A percentile compares a stretch with the other conserved stretches of the same genome.
phyloP scores from a whole-genome alignment of 306 rosid species.

The Coriaria nepalensis region DNA sequence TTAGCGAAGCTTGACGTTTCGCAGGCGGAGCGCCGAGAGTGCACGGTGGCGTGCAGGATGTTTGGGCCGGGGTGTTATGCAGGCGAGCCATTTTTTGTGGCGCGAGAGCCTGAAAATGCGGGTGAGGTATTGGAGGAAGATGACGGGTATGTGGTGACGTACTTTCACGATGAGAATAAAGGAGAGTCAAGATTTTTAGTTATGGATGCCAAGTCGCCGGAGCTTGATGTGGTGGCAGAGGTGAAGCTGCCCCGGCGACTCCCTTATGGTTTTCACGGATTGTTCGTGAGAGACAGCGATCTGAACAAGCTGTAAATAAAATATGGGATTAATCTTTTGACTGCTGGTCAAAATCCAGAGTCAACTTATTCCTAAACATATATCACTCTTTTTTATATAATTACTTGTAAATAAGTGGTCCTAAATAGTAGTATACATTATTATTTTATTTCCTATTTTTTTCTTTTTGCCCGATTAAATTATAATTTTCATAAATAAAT shows the following conservation, averaged over 20 bases:
- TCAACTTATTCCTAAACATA: too few species aligned
- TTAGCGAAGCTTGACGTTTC: constrained; percentile 69
- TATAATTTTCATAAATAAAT: too few species aligned
- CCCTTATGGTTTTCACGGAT: constrained; percentile 84
- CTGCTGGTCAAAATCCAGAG: neutral
- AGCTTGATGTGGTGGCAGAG: constrained; percentile 49
- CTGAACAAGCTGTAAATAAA: constrained; percentile 16
- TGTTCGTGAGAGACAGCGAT: constrained; percentile 57
- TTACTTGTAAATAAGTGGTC: too few species aligned
- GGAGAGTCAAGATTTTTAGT: constrained; percentile 66
- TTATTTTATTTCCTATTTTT: too few species aligned
- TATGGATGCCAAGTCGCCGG: constrained; percentile 76
- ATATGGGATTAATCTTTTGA: neutral
- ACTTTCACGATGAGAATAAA: constrained; percentile 50
- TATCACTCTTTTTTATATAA: too few species aligned
- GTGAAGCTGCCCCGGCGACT: constrained; percentile 74
- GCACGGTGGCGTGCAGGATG: constrained; percentile 49
- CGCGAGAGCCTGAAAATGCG: constrained; percentile 19
- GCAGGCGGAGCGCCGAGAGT: constrained; percentile 27
- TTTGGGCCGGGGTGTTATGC: constrained; percentile 61
- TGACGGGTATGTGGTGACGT: constrained; percentile 59
- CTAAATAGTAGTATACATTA: too few species aligned
- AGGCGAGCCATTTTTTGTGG: constrained; percentile 82
- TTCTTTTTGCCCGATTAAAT: too few species aligned
- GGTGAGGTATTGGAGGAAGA: constrained; percentile 37